A percentile compares a stretch with the other conserved stretches of the same genome.
Evolutionary conservation across 805 yeast species (phyloP).

Genomic region (Ogataea philodendri): DNA sequence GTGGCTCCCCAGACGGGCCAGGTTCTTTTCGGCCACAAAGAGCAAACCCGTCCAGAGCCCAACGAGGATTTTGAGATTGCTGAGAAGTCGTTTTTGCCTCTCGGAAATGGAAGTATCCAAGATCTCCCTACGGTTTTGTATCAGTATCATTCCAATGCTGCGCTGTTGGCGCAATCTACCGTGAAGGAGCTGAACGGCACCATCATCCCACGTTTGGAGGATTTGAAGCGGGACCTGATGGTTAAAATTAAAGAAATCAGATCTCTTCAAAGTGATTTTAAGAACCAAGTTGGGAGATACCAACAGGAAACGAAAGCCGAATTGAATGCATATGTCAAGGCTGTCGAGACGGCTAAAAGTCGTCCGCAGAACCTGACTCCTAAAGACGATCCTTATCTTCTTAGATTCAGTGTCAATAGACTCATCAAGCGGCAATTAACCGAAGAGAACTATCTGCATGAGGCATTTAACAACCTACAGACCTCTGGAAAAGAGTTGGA

Average conservation of each 20-base stretch:
- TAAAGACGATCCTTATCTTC: conserved; percentile 77
- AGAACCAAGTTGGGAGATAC: conserved; percentile 69
- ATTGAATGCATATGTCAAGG: conserved; percentile 50
- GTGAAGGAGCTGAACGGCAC: conserved; percentile 59
- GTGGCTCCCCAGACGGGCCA: conserved; percentile 9
- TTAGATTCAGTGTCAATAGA: conserved; percentile 68
- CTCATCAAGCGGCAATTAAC: conserved; percentile 73
- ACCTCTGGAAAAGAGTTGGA: conserved; percentile 86
- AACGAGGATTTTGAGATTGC: conserved; percentile 37
- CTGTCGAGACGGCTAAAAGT: conserved; percentile 62
- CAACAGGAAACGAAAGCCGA: conserved; percentile 61
- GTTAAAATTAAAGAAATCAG: conserved; percentile 87
- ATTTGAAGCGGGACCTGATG: conserved; percentile 68
- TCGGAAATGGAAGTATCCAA: conserved; percentile 77
- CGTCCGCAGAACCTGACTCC: conserved; percentile 44
- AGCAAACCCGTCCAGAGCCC: conserved; percentile 18
- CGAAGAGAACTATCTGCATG: conserved; percentile 85
- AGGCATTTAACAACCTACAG: conserved; percentile 84
- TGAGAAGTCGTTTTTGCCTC: conserved; percentile 61
- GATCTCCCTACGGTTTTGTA: conserved; percentile 71
- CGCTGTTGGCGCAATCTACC: conserved; percentile 54
- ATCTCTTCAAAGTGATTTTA: conserved; percentile 79
- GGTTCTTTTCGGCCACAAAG: conserved; percentile 16
- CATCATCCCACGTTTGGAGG: conserved; percentile 66
- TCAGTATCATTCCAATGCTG: conserved; percentile 54